Conservation (phyloP, 148 eudicot genomes). For the Rhododendron ferrugineum region DNA sequence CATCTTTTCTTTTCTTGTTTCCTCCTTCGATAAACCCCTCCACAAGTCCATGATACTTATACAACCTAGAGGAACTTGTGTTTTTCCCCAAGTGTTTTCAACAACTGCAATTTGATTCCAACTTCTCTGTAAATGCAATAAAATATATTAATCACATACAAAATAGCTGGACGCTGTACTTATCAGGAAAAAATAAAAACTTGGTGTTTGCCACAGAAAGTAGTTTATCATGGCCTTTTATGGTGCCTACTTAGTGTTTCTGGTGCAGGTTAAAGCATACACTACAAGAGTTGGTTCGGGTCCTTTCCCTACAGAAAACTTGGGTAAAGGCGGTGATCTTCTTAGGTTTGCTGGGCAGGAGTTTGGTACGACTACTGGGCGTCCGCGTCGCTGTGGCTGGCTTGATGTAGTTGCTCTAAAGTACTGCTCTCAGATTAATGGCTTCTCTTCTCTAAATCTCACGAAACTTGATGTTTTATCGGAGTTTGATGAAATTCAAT, state of each 20-base stretch:
- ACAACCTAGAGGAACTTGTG: not conserved
- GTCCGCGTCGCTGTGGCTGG: conserved; percentile 99
- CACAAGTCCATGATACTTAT: not conserved
- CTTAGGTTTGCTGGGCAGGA: conserved; percentile 97
- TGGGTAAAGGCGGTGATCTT: conserved; percentile 77
- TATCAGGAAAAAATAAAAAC: not conserved
- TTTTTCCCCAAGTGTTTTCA: not conserved
- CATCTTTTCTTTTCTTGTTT: not conserved
- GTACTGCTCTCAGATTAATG: conserved; percentile 80
- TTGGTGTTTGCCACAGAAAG: not conserved
- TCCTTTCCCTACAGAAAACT: conserved; percentile 87
- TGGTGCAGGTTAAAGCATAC: conserved; percentile 85
- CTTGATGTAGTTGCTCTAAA: conserved; percentile 88
- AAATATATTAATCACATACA: not conserved
- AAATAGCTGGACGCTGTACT: not conserved
- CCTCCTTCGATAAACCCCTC: not conserved
- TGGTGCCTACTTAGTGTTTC: conserved; percentile 6
- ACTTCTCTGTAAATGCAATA: not conserved
- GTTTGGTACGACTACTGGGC: conserved; percentile 92
- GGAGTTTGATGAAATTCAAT: conserved; percentile 70
- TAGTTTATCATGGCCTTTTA: not conserved
- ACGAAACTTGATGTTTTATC: conserved; percentile 94
- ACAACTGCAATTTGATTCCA: not conserved
- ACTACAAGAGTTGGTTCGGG: conserved; percentile 98
- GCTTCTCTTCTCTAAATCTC: conserved; percentile 82